Conservation (phyloP, 768 basidiomycete genomes). For the Melanogaster broomeanus region DNA sequence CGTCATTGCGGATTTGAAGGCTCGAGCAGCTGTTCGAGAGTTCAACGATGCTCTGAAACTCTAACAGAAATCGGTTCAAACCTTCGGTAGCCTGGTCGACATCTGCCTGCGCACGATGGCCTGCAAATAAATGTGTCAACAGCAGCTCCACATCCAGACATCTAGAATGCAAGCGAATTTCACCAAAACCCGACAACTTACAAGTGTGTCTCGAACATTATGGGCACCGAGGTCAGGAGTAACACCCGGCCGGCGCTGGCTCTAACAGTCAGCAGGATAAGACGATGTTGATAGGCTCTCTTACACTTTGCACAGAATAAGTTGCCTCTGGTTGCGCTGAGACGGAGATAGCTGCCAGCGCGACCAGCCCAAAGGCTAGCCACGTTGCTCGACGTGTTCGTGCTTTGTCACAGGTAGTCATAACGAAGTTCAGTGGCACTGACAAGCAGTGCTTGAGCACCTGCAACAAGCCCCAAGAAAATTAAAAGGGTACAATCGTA, state of each 20-base stretch:
- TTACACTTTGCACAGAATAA: constrained; percentile 18
- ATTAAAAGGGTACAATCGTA: neutral
- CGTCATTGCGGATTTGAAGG: constrained; percentile 73
- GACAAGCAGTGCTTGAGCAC: neutral
- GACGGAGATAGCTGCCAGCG: constrained; percentile 46
- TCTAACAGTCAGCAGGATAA: neutral
- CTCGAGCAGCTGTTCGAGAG: constrained; percentile 54
- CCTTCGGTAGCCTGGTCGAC: constrained; percentile 55
- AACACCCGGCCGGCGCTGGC: constrained; percentile 9
- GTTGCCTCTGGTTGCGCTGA: constrained; percentile 38
- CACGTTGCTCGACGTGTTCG: constrained; percentile 49
- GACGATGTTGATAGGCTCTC: neutral
- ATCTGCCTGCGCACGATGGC: constrained; percentile 16
- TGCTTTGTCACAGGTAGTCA: constrained; percentile 21
- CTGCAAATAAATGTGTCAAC: constrained; percentile 12
- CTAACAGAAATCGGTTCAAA: constrained; percentile 19
- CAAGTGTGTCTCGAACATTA: constrained; percentile 14
- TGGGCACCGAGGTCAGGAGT: constrained; percentile 3
- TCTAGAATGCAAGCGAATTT: neutral
- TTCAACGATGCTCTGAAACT: constrained; percentile 1
- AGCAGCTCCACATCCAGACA: neutral
- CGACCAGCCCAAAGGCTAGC: constrained; percentile 62
- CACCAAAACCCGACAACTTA: constrained; percentile 3
- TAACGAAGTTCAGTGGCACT: constrained; percentile 1
- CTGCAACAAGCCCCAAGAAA: neutral